Conservation (phyloP, 805 yeast genomes). For the Pichia membranifaciens region DNA sequence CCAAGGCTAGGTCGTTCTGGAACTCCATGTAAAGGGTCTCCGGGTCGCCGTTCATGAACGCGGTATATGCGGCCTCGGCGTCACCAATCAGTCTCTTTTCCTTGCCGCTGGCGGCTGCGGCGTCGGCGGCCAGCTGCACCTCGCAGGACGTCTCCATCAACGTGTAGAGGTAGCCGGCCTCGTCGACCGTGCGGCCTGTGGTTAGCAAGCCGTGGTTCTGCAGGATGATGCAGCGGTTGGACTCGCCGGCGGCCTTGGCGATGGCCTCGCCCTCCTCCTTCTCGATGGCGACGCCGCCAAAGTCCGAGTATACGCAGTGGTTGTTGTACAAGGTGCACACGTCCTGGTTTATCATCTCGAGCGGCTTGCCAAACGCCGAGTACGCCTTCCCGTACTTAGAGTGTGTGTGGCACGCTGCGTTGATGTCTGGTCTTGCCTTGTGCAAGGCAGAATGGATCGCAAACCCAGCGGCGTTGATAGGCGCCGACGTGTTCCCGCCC, state of each 20-base stretch:
- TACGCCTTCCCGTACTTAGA: slow-evolving; percentile 60
- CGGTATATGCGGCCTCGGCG: slow-evolving; percentile 64
- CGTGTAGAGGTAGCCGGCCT: slow-evolving; percentile 63
- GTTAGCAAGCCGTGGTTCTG: slow-evolving; percentile 73
- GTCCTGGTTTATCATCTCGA: slow-evolving; percentile 80
- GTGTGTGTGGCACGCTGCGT: slow-evolving; percentile 70
- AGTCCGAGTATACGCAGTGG: slow-evolving; percentile 60
- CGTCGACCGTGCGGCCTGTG: slow-evolving; percentile 65
- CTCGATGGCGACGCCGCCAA: slow-evolving; percentile 77
- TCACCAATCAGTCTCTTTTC: slow-evolving; percentile 43
- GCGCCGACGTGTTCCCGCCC: slow-evolving; percentile 43
- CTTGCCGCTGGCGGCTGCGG: slow-evolving; percentile 33
- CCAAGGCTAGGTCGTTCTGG: slow-evolving; percentile 61
- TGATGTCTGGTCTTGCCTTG: slow-evolving; percentile 61
- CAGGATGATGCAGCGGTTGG: slow-evolving; percentile 47
- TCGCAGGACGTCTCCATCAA: slow-evolving; percentile 61
- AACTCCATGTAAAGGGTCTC: slow-evolving; percentile 67
- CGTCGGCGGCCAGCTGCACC: slow-evolving; percentile 61
- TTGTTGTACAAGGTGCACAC: slow-evolving; percentile 59
- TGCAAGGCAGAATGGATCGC: slow-evolving; percentile 64
- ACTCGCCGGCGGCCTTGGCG: slow-evolving; percentile 56
- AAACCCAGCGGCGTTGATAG: slow-evolving; percentile 64
- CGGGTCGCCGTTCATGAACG: slow-evolving; percentile 53
- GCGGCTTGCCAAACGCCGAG: slow-evolving; percentile 56
- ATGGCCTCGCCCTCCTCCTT: slow-evolving; percentile 55